Conservation (phyloP, 441 rosid species). For the Cnidoscolus chayamansa region DNA sequence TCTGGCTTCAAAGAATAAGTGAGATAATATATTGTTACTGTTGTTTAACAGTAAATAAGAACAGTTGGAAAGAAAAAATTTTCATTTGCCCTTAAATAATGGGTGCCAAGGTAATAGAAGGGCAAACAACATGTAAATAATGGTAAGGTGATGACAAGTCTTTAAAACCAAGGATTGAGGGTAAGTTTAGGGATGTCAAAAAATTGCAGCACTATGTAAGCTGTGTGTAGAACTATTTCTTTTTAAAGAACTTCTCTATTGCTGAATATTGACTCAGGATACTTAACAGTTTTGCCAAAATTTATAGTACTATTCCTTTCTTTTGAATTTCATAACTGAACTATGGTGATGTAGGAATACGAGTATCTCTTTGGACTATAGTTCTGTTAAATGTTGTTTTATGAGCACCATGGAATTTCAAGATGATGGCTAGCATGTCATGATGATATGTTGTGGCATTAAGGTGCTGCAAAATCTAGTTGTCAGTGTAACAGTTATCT, state of each 20-base stretch:
- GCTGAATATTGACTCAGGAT: neutral
- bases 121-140: too few species aligned
- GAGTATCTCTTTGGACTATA: neutral
- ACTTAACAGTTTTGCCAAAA: neutral
- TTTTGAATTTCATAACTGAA: neutral
- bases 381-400: neutral
- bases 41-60: neutral
- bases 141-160: too few species aligned
- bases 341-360: neutral
- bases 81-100: too few species aligned
- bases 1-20: too few species aligned
- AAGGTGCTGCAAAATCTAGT: conserved; percentile 2
- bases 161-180: neutral
- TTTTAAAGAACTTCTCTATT: neutral
- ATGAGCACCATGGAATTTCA: neutral
- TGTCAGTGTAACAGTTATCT: neutral
- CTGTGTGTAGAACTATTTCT: neutral
- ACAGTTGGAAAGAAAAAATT: too few species aligned
- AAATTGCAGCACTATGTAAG: neutral
- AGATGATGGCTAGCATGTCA: neutral
- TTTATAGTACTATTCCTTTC: neutral
- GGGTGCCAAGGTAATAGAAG: too few species aligned
- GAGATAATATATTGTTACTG: neutral
- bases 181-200: neutral
- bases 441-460: neutral